Conservation (phyloP, 768 basidiomycete genomes). For the Russula dissimulans region DNA sequence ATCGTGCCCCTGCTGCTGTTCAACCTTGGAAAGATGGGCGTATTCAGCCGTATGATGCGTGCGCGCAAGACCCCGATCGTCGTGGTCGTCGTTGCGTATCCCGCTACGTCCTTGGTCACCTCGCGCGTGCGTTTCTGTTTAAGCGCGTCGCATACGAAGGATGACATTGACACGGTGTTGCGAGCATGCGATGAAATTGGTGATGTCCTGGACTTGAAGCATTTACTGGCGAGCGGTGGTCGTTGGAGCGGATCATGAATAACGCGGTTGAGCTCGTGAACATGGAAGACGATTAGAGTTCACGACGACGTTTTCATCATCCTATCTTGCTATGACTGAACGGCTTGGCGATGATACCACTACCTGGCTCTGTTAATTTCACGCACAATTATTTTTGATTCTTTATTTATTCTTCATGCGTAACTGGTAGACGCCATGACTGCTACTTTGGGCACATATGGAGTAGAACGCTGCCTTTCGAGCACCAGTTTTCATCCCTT, state of each 20-base stretch:
- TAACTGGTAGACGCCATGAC: background rate
- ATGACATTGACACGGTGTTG: slow-evolving; percentile 83
- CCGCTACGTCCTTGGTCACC: slow-evolving; percentile 83
- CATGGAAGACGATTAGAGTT: slow-evolving; percentile 23
- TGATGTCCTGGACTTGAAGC: slow-evolving; percentile 82
- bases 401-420: background rate
- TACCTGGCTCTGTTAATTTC: background rate
- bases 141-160: slow-evolving; percentile 92
- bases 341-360: background rate
- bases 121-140: slow-evolving; percentile 90
- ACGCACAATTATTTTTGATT: background rate
- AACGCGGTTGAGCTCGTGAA: slow-evolving; percentile 70
- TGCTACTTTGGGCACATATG: too few relatives aligned
- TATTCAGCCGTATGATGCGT: slow-evolving; percentile 86
- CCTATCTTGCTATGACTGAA: background rate
- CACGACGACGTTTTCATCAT: background rate
- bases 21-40: slow-evolving; percentile 88
- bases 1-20: slow-evolving; percentile 90
- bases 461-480: too few relatives aligned
- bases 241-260: slow-evolving; percentile 60
- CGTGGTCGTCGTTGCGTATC: slow-evolving; percentile 85
- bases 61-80: slow-evolving; percentile 67
- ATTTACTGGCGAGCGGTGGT: slow-evolving; percentile 68
- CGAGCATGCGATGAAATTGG: slow-evolving; percentile 89
- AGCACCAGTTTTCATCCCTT: too few relatives aligned